Percentiles rank a stretch among this genome's conserved stretches.
Conservation (phyloP, 257 asterid species). For the Solanum ossicruentum region DNA sequence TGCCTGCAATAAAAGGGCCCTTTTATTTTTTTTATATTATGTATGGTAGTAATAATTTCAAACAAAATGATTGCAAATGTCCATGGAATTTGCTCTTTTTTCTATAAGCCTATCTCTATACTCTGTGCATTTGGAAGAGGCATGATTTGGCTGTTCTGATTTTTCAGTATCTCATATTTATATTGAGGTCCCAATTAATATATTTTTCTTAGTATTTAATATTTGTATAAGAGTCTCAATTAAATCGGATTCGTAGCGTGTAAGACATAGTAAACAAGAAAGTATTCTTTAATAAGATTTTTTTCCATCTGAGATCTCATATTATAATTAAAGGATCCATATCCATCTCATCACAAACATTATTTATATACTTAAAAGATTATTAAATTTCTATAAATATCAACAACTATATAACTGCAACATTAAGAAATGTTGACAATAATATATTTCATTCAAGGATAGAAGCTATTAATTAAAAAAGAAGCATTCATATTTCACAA, state of each 20-base stretch:
- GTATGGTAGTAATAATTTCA: not conserved
- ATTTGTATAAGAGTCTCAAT: no score
- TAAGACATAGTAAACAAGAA: rapidly evolving
- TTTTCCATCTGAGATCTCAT: rapidly evolving
- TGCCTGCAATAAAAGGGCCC: not conserved
- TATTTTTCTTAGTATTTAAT: no score
- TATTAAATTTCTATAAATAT: not conserved
- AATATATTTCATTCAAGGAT: no score
- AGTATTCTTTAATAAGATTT: rapidly evolving
- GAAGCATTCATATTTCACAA: no score
- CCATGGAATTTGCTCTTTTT: not conserved
- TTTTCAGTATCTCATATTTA: rapidly evolving
- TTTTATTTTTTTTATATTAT: not conserved
- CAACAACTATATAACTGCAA: no score
- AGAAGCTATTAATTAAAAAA: no score
- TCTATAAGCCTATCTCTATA: not conserved
- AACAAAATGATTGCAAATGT: not conserved
- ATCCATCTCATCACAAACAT: not conserved
- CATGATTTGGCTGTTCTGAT: not conserved
- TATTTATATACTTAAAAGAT: not conserved
- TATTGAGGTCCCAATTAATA: not conserved
- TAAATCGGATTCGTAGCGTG: rapidly evolving
- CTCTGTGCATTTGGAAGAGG: not conserved
- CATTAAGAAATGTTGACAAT: no score
- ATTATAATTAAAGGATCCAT: rapidly evolving